Evolutionary conservation across 352 stramenopile species (phyloP), one percentile per base, ranked within the genome.

Genomic region (Phytopythium helicoides): DNA sequence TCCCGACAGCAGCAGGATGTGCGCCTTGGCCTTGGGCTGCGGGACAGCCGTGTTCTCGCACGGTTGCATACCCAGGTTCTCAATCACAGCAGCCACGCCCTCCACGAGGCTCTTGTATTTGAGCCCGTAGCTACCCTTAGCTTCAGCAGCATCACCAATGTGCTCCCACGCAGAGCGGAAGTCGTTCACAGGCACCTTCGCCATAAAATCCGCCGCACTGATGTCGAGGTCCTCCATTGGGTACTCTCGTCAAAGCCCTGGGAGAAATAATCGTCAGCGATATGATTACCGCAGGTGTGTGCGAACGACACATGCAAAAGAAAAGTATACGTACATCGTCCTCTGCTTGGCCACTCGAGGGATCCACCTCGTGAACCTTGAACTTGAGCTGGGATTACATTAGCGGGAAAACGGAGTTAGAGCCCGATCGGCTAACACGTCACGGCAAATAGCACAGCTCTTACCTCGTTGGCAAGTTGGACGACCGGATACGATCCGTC

Each of bases 221-320:
- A 99, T 89, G 48, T 98, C 92, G 42, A 99, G 81, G 62, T 98
- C 89, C 66, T 99, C 97, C 60, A 99, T 85, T 6, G 96, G 89
- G 67, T 99, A 99, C 59, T 99, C 71, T 99, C 98, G 49, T 98
- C 84, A 68, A 97, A 99, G 9, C 92, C 90, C 60, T 92, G 53
- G 25, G 15, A 35, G 34, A 37, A 31, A n/a, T n/a, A n/a, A n/a
- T n/a, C n/a, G n/a, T n/a, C n/a, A n/a, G n/a, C n/a, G n/a, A n/a
- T n/a, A n/a, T n/a, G n/a, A n/a, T n/a, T n/a, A n/a, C n/a, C n/a
- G n/a, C n/a, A 49, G 64, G 52, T 15, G 50, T 15, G 15, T 63
- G 26, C 14, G n/a, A 3, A 49, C 19, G 54, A 26, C 16, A 39
- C 21, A 33, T 54, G 33, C 34, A 5, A 28, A 21, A 31, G 25